Base-by-base conservation (phyloP, 139 green algal species). In the Trebouxia sp. region DNA sequence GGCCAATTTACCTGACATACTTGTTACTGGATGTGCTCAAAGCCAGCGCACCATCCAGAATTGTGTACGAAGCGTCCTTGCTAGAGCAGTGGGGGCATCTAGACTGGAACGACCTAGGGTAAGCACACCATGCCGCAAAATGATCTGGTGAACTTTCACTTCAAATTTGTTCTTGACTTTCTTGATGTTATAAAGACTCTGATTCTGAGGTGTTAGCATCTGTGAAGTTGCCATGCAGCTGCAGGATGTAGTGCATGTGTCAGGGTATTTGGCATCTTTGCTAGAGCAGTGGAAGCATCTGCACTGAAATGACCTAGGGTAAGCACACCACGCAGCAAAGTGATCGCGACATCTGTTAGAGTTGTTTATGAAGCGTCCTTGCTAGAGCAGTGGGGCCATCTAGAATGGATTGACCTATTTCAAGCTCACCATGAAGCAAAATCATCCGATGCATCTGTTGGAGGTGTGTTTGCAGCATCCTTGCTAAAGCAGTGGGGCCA, bases 1-100 rank as follows among this genome's bases (percentile, higher is more conserved):
- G 69, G 7, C 69, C 69, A 41, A 41, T 77, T 39, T 77, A 56
- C 3, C 41, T 77, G 69, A 77, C 69, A 6, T 26, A 17, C 26
- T 5, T 77, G 26, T 39, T 53, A 12, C 24, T 77, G 42, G 41
- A 77, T 41, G 62, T 72, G 1, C 69, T 77, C 39, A 53, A 77
- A 39, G 43, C 39, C 43, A 56, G 41, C 9, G 41, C 69, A 14
- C 41, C 41, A 51, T 56, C 41, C 12, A 77, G 69, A 53, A 26
- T 77, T 9, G 69, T 77, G 3, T 77, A 77, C 39, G 69, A 77
- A 41, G 43, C 41, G 3, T 77, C 69, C 0, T 24, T 51, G 17
- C 69, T 77, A 41, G 69, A 77, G 41, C 69, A 77, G 41, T 77
- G 69, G 69, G 69, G 69, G 11, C 7, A 56, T 12, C n/a, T 77